Percentiles rank a stretch among this genome's conserved stretches.
phyloP scores from a whole-genome alignment of 306 rosid species.

The Vigna trinervia region DNA sequence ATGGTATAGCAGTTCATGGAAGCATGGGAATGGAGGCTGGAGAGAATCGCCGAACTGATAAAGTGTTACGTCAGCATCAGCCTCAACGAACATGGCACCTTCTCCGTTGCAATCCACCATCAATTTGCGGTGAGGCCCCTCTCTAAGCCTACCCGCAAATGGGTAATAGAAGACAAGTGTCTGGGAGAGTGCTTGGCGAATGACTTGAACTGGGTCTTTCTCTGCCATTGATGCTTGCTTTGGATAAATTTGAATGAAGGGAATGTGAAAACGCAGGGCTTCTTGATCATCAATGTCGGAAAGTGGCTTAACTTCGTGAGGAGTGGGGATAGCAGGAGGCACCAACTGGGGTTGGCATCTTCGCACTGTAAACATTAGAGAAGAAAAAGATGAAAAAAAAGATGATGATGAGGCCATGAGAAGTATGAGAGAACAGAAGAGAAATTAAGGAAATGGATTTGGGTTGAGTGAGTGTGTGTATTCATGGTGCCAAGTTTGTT shows the following conservation, averaged over 20 bases:
- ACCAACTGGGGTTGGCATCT: background rate
- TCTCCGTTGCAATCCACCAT: slow-evolving; percentile 49
- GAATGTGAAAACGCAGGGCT: background rate
- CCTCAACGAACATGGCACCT: background rate
- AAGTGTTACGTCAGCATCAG: slow-evolving; percentile 15
- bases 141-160: slow-evolving; percentile 45
- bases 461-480: no score
- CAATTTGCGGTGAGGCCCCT: slow-evolving; percentile 33
- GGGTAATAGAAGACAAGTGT: slow-evolving; percentile 44
- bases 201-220: slow-evolving; percentile 28
- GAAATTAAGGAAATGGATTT: no score
- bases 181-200: background rate
- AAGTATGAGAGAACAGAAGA: no score
- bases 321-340: slow-evolving; percentile 24
- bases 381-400: no score
- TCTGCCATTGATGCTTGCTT: slow-evolving; percentile 8
- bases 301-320: background rate
- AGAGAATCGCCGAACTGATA: slow-evolving; percentile 45
- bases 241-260: background rate
- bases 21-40: slow-evolving; percentile 56
- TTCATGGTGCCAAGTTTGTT: no score
- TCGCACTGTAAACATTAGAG: background rate
- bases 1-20: slow-evolving; percentile 42
- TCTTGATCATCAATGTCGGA: slow-evolving; percentile 43
- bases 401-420: no score